Conservation (phyloP, 2,329 filamentous ascomycete species). For the Helotiales sp. region DNA sequence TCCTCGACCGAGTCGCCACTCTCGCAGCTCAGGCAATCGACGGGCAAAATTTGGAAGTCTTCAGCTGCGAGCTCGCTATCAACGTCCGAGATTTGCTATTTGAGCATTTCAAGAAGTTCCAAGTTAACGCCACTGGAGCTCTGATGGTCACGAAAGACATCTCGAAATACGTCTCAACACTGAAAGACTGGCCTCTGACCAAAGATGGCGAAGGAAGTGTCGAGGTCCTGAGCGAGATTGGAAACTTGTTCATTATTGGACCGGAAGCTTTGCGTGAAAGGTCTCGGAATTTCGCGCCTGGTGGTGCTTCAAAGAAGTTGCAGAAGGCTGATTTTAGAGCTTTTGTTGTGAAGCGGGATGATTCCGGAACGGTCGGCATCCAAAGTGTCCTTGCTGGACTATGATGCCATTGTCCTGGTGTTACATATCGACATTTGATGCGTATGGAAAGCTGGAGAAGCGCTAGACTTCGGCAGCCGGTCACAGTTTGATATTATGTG, state of each 20-base stretch:
- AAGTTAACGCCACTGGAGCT: conserved; percentile 89
- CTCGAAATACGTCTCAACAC: conserved; percentile 85
- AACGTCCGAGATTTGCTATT: conserved; percentile 80
- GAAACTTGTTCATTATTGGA: conserved; percentile 93
- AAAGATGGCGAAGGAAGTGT: conserved; percentile 72
- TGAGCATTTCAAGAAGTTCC: conserved; percentile 93
- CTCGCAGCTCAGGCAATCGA: conserved; percentile 73
- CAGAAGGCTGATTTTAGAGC: conserved; percentile 76
- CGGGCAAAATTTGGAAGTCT: conserved; percentile 80
- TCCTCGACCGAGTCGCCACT: conserved; percentile 71
- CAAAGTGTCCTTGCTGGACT: conserved; percentile 73
- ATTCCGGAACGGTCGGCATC: conserved; percentile 79
- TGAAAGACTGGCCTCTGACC: conserved; percentile 79
- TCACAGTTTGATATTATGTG: neutral
- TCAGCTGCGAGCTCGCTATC: conserved; percentile 83
- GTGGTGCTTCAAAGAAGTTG: conserved; percentile 56
- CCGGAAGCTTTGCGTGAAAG: conserved; percentile 77
- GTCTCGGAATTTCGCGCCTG: conserved; percentile 59
- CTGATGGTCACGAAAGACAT: conserved; percentile 97
- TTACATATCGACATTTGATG: neutral
- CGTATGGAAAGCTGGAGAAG: conserved; percentile 1
- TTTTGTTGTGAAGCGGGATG: conserved; percentile 85
- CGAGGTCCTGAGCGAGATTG: conserved; percentile 90
- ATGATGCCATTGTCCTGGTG: conserved; percentile 32
- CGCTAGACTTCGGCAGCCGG: neutral